A percentile compares a stretch with the other conserved stretches of the same genome.
Conservation (phyloP, 192 early-diverging fungal genomes). For the Coemansia sp. region DNA sequence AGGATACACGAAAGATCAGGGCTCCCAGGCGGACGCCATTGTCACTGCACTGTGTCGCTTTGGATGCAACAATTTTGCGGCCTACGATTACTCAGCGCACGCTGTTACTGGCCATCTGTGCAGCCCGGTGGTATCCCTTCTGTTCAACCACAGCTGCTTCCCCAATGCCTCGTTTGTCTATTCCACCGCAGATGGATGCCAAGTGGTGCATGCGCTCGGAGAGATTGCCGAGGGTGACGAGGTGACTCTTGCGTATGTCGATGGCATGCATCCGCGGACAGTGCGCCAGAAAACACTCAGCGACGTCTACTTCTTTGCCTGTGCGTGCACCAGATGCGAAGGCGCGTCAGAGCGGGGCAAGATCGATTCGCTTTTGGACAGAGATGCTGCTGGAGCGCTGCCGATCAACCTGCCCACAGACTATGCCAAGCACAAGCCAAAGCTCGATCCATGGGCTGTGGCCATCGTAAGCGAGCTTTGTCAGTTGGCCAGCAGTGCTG, state of each 20-base stretch:
- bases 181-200: neutral
- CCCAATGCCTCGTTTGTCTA: constrained; percentile 34
- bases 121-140: constrained; percentile 37
- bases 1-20: neutral
- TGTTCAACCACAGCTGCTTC: constrained; percentile 52
- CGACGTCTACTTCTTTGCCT: constrained; percentile 46
- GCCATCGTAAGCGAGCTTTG: constrained; percentile 1
- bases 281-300: constrained; percentile 17
- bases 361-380: constrained; percentile 30
- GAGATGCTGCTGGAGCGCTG: neutral
- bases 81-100: constrained; percentile 12
- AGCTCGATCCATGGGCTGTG: constrained; percentile 23
- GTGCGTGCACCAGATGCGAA: constrained; percentile 31
- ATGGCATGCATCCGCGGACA: constrained; percentile 26
- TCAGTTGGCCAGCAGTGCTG: neutral
- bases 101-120: constrained; percentile 26
- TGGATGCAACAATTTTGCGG: constrained; percentile 49
- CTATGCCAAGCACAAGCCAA: constrained; percentile 10
- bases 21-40: neutral
- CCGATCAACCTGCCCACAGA: constrained; percentile 30
- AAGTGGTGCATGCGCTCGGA: constrained; percentile 25
- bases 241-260: constrained; percentile 33
- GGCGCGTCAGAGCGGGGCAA: neutral
- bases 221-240: constrained; percentile 35
- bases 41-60: constrained; percentile 19